These are phyloP conservation scores for Epichloe hybrida DNA, from an alignment of 2,329 filamentous ascomycete species.

Conservation along the genomic window DNA sequence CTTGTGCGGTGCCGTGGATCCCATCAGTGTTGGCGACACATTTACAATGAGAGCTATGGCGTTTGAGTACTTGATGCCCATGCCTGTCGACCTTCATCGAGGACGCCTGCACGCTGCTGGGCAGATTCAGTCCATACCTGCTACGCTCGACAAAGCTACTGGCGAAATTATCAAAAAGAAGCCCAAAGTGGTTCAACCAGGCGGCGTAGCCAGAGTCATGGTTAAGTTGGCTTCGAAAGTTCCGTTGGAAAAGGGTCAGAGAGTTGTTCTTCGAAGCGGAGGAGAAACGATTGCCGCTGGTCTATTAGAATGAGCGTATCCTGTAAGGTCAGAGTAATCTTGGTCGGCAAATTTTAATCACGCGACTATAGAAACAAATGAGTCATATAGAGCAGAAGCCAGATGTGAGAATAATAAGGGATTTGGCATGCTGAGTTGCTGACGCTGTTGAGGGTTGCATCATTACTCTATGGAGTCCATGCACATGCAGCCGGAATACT, in stretches of 20 bases:
- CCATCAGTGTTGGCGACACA: slow-evolving; percentile 55
- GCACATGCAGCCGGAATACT: slow-evolving; percentile 12
- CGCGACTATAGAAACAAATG: background rate
- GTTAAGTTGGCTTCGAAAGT: slow-evolving; percentile 62
- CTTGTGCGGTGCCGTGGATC: slow-evolving; percentile 55
- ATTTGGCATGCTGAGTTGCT: too few species aligned
- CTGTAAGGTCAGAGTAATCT: too few species aligned
- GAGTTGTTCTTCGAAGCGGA: slow-evolving; percentile 66
- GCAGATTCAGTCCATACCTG: slow-evolving; percentile 56
- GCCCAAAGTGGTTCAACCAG: slow-evolving; percentile 71
- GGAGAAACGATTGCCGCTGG: slow-evolving; percentile 84
- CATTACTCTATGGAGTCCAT: background rate
- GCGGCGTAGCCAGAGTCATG: slow-evolving; percentile 59
- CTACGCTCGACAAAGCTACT: slow-evolving; percentile 63
- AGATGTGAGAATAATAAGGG: background rate
- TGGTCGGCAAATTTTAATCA: background rate
- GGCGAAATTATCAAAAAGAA: slow-evolving; percentile 70
- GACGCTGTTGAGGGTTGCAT: background rate
- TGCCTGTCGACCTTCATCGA: slow-evolving; percentile 77
- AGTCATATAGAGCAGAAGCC: background rate
- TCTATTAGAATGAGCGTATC: slow-evolving; percentile 51
- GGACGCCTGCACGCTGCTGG: slow-evolving; percentile 71
- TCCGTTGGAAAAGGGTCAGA: slow-evolving; percentile 65
- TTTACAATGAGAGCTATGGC: slow-evolving; percentile 79
- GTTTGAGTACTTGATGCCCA: slow-evolving; percentile 80